Evolutionary conservation across 805 yeast species (phyloP).

Genomic region (Wickerhamomyces queroliae): DNA sequence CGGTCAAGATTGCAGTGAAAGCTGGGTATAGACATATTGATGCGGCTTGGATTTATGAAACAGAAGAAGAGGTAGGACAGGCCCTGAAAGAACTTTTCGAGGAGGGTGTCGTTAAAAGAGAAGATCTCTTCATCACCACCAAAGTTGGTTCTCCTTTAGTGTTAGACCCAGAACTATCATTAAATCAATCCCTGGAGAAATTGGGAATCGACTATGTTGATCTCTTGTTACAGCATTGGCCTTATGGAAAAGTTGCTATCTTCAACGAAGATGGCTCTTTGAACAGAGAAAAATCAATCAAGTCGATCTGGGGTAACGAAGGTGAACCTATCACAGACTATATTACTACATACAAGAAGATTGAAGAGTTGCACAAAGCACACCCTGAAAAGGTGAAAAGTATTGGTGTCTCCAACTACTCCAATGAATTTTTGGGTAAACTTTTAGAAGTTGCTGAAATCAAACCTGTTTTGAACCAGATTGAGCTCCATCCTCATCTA

Average conservation of each 20-base stretch:
- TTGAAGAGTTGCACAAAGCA: conserved; percentile 44
- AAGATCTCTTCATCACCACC: conserved; percentile 65
- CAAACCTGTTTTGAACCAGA: conserved; percentile 48
- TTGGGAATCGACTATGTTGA: conserved; percentile 73
- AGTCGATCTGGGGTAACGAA: too few species aligned
- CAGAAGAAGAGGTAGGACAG: conserved; percentile 60
- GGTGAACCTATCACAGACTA: conserved; percentile 33
- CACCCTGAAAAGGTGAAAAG: conserved; percentile 40
- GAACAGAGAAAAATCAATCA: conserved; percentile 29
- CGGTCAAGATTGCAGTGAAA: conserved; percentile 54
- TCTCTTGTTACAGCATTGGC: conserved; percentile 76
- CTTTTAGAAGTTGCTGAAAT: conserved; percentile 33
- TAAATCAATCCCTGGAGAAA: conserved; percentile 51
- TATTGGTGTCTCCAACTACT: conserved; percentile 52
- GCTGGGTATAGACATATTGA: conserved; percentile 71
- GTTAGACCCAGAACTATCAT: conserved; percentile 47
- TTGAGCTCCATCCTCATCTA: conserved; percentile 67
- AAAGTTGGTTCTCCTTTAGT: conserved; percentile 34
- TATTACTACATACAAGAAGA: conserved; percentile 42
- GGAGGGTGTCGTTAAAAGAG: conserved; percentile 38
- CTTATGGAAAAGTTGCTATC: conserved; percentile 44
- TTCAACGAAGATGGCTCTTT: conserved; percentile 40
- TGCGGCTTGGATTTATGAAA: conserved; percentile 65
- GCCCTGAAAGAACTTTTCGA: conserved; percentile 42
- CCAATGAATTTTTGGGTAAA: conserved; percentile 29